These are phyloP conservation scores for Ceratobasidium sp. DNA, from an alignment of 1,284 basidiomycete genomes.

Conservation along the genomic window DNA sequence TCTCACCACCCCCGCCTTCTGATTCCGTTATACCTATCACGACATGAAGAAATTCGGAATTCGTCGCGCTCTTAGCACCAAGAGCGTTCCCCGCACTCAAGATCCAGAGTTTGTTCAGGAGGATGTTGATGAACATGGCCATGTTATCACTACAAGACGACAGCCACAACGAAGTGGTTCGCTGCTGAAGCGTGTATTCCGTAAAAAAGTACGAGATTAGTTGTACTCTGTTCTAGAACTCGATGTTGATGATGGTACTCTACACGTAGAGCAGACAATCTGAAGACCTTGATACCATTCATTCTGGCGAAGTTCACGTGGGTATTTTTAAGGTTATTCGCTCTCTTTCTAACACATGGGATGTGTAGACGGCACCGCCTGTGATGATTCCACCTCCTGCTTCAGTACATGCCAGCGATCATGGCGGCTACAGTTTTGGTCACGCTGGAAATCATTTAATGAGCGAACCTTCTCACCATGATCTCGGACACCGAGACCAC, in stretches of 20 bases:
- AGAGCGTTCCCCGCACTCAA: slow-evolving; percentile 35
- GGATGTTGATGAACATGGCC: slow-evolving; percentile 44
- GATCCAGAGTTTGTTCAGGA: slow-evolving; percentile 42
- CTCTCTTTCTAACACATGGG: background rate
- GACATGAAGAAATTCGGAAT: slow-evolving; percentile 38
- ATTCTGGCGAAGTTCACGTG: slow-evolving; percentile 32
- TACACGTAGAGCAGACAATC: slow-evolving; percentile 26
- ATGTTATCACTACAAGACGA: background rate
- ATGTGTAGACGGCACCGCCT: background rate
- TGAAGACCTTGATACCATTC: slow-evolving; percentile 32
- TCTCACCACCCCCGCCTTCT: slow-evolving; percentile 6
- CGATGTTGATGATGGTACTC: background rate
- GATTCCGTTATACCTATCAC: slow-evolving; percentile 5
- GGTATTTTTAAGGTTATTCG: background rate
- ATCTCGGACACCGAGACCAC: slow-evolving; percentile 6
- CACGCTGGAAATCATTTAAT: slow-evolving; percentile 34
- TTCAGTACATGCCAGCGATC: background rate
- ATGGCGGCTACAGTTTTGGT: slow-evolving; percentile 31
- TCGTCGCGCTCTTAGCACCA: slow-evolving; percentile 42
- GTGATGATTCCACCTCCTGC: background rate
- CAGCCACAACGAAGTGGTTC: slow-evolving; percentile 28
- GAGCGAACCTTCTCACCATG: slow-evolving; percentile 30
- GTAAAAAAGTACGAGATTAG: slow-evolving; percentile 40
- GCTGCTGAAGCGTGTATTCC: slow-evolving; percentile 33
- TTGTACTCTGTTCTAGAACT: background rate